Conservation (phyloP, 768 basidiomycete species). For the Phlebiopsis flavidoalba region DNA sequence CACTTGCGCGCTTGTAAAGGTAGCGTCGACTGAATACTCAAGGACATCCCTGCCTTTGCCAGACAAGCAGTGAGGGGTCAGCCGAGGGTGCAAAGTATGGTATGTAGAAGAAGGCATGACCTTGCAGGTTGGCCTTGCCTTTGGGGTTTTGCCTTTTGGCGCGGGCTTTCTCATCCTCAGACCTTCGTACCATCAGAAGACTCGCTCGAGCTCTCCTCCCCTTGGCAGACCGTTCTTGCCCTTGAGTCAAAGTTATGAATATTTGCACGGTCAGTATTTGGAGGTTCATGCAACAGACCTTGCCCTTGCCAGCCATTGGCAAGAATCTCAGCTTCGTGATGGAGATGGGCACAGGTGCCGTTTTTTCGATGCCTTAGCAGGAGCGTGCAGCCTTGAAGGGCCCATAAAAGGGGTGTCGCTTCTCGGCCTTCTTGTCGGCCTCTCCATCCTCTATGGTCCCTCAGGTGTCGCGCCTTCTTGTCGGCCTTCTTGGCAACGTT, state of each 20-base stretch:
- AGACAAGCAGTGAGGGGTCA: neutral
- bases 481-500: constrained; percentile 26
- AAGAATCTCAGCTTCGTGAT: constrained; percentile 39
- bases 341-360: constrained; percentile 26
- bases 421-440: constrained; percentile 29
- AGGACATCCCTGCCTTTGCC: constrained; percentile 10
- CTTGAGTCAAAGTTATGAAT: neutral
- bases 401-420: too few species aligned
- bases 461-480: too few species aligned
- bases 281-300: constrained; percentile 20
- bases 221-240: constrained; percentile 12
- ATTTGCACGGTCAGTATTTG: neutral
- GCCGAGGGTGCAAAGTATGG: neutral
- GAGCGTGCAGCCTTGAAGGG: constrained; percentile 22
- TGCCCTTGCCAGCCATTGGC: constrained; percentile 37
- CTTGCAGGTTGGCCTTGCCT: constrained; percentile 17
- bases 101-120: neutral
- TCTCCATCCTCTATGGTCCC: too few species aligned
- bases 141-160: constrained; percentile 15
- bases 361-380: constrained; percentile 21
- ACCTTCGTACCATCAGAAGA: constrained; percentile 11
- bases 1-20: too few species aligned
- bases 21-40: neutral
- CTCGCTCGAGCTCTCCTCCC: constrained; percentile 36
- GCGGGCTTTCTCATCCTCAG: constrained; percentile 14